Conservation (phyloP, 1,284 basidiomycete genomes). For the Cutaneotrichosporon mucoides region DNA sequence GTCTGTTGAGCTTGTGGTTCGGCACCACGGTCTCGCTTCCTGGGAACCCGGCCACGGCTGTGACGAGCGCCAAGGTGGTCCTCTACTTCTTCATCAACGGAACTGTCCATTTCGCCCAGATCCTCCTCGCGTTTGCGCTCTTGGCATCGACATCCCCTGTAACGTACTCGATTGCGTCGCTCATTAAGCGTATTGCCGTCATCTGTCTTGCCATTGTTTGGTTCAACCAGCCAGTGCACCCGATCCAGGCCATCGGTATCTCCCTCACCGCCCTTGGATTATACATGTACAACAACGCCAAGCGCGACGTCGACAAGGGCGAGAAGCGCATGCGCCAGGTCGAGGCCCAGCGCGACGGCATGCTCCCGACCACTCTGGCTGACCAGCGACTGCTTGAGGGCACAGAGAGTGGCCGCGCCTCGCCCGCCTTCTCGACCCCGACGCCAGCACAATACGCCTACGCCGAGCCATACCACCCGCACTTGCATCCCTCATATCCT, state of each 20-base stretch:
- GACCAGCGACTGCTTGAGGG: slow-evolving; percentile 40
- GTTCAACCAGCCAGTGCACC: slow-evolving; percentile 86
- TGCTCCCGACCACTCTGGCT: slow-evolving; percentile 39
- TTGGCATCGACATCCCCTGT: slow-evolving; percentile 94
- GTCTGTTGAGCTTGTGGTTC: slow-evolving; percentile 54
- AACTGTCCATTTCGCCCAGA: slow-evolving; percentile 93
- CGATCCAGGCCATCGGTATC: slow-evolving; percentile 81
- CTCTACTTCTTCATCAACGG: slow-evolving; percentile 88
- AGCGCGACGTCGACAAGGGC: slow-evolving; percentile 85
- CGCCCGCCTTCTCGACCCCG: not conserved
- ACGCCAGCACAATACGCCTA: not conserved
- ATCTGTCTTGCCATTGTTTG: slow-evolving; percentile 97
- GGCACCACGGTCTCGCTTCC: slow-evolving; percentile 13
- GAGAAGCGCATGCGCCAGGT: slow-evolving; percentile 80
- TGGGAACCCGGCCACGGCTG: slow-evolving; percentile 9
- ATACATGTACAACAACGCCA: slow-evolving; percentile 94
- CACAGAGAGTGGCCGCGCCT: not conserved
- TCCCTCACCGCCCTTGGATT: slow-evolving; percentile 82
- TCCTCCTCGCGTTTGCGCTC: slow-evolving; percentile 94
- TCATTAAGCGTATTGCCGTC: slow-evolving; percentile 96
- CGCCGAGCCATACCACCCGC: not conserved
- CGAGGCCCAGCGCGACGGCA: slow-evolving; percentile 58
- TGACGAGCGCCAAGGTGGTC: slow-evolving; percentile 29
- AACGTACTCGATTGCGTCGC: slow-evolving; percentile 95
- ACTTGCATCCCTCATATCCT: not conserved